Percentiles rank a stretch among this genome's conserved stretches.
Evolutionary conservation across 164 flowering plant genomes (phyloP).

Genomic region (Magnolia officinalis): DNA sequence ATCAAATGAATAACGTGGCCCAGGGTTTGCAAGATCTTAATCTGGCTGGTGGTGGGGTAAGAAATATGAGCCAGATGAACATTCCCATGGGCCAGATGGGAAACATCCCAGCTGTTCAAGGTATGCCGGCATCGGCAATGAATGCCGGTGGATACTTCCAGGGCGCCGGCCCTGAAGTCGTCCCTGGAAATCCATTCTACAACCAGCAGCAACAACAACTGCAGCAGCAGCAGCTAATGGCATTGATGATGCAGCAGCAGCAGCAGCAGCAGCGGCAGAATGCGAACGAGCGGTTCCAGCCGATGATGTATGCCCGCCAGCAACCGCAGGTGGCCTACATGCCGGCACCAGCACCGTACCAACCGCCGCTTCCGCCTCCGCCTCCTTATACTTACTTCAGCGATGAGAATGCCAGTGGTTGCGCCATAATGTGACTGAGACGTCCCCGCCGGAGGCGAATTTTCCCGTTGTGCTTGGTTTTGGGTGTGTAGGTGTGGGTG

Average conservation of each 20-base stretch:
- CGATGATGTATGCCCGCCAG: conserved; percentile 81
- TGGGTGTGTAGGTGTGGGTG: not conserved
- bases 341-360: conserved; percentile 36
- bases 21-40: not conserved
- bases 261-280: conserved; percentile 49
- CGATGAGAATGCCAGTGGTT: conserved; percentile 83
- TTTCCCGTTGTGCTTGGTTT: not conserved
- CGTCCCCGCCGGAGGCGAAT: not conserved
- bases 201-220: conserved; percentile 32
- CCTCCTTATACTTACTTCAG: conserved; percentile 50
- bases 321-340: conserved; percentile 66
- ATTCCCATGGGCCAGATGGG: conserved; percentile 49
- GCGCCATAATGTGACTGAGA: conserved; percentile 67
- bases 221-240: conserved; percentile 33
- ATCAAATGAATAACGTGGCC: conserved; percentile 27
- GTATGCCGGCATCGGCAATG: conserved; percentile 53
- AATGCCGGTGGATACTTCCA: conserved; percentile 41
- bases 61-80: conserved; percentile 27
- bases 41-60: not conserved
- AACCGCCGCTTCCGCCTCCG: conserved; percentile 24
- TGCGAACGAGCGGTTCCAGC: conserved; percentile 71
- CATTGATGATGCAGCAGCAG: conserved; percentile 33
- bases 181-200: conserved; percentile 52
- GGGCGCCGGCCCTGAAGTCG: conserved; percentile 50
- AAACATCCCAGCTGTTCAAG: conserved; percentile 62